Conservation (phyloP, 2,329 filamentous ascomycete genomes). For the Ambrosiella xylebori region DNA sequence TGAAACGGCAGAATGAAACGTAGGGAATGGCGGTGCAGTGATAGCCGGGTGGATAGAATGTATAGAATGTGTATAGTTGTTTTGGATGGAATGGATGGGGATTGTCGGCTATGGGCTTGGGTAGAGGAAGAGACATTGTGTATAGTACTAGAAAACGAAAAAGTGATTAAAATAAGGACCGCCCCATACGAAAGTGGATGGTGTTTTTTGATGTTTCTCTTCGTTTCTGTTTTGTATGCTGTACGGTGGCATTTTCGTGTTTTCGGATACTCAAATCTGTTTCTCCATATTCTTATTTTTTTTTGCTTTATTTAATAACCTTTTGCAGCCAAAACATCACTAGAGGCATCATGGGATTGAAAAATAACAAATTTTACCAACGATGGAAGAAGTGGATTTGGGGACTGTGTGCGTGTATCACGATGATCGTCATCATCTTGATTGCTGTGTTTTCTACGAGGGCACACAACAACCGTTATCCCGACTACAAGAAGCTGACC, state of each 20-base stretch:
- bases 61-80: no score
- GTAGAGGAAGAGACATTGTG: no score
- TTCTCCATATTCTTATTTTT: background rate
- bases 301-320: background rate
- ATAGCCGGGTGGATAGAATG: no score
- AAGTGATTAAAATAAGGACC: no score
- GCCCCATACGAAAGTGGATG: no score
- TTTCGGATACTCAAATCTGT: background rate
- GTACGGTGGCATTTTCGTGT: background rate
- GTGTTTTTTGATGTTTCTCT: no score
- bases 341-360: background rate
- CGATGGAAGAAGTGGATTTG: conserved; percentile 5
- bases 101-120: no score
- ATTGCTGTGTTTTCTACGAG: background rate
- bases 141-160: no score
- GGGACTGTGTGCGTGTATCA: background rate
- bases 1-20: no score
- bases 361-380: background rate
- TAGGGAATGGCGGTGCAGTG: no score
- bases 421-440: background rate
- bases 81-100: no score
- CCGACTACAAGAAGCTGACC: background rate
- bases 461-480: background rate
- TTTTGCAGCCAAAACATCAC: background rate
- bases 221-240: no score